phyloP scores from a whole-genome alignment of 257 asterid species.

The Mentha longifolia region DNA sequence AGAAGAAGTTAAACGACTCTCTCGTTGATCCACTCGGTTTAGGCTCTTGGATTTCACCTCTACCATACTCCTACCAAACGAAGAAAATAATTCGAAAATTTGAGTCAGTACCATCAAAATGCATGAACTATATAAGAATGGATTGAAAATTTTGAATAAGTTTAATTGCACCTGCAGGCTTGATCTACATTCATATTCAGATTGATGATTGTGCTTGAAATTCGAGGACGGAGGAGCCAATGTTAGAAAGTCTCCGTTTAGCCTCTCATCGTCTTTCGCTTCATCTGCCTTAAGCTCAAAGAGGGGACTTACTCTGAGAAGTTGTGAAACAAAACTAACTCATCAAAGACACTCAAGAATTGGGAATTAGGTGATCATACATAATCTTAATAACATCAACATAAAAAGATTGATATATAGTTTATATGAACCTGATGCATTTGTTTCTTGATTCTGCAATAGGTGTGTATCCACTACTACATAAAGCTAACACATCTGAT shows the following conservation, averaged over 20 bases:
- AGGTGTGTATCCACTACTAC: conserved; percentile 43
- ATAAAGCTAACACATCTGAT: conserved; percentile 49
- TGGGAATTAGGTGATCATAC: not conserved
- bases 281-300: conserved; percentile 36
- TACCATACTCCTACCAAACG: conserved; percentile 48
- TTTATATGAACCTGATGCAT: conserved; percentile 46
- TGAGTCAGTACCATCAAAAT: conserved; percentile 14
- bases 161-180: conserved; percentile 50
- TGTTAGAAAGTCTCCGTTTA: conserved; percentile 70
- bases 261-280: conserved; percentile 38
- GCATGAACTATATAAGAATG: not conserved
- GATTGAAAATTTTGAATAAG: not conserved
- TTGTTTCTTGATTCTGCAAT: conserved; percentile 43
- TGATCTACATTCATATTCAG: not conserved
- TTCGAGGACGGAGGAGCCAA: conserved; percentile 64
- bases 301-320: conserved; percentile 49
- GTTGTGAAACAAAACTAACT: not conserved
- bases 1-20: conserved; percentile 61
- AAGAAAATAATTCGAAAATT: not conserved
- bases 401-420: not conserved
- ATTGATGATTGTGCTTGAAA: conserved; percentile 32
- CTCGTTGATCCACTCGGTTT: conserved; percentile 38
- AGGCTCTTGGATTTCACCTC: conserved; percentile 32
- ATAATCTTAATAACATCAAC: not conserved
- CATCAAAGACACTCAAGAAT: not conserved